Percentiles rank a stretch among this genome's conserved stretches.
Conservation (phyloP, 108 stramenopile species). For the Hondaea fermentalgiana region DNA sequence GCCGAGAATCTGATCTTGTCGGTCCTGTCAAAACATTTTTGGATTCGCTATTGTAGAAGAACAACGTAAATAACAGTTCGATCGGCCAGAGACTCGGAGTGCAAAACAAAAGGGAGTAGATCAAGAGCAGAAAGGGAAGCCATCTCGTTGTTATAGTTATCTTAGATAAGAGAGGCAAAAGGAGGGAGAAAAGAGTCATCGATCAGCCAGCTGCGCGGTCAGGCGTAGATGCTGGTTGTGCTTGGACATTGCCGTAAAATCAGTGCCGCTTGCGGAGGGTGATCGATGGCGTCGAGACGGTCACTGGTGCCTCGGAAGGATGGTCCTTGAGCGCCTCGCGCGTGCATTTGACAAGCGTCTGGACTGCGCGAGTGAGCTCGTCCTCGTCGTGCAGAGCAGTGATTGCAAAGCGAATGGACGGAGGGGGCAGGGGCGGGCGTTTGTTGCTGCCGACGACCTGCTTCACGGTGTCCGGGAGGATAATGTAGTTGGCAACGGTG, state of each 20-base stretch:
- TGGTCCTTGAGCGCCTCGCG: not conserved
- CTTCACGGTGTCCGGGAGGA: not conserved
- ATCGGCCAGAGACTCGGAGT: too few species aligned
- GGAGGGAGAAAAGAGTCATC: too few species aligned
- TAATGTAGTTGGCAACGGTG: not conserved
- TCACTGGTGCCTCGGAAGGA: not conserved
- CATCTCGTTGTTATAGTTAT: too few species aligned
- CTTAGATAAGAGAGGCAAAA: too few species aligned
- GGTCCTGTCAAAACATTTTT: not conserved
- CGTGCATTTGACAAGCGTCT: not conserved
- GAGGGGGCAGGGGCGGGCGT: not conserved
- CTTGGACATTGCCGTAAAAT: too few species aligned
- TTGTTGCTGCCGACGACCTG: not conserved
- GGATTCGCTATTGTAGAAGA: not conserved
- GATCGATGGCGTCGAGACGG: not conserved
- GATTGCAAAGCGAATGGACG: not conserved
- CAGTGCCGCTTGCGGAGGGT: not conserved
- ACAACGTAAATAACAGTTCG: not conserved
- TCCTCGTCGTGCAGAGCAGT: not conserved
- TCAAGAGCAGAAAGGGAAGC: too few species aligned
- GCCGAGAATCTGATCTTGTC: not conserved
- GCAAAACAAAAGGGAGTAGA: too few species aligned
- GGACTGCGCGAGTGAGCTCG: not conserved
- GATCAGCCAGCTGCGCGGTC: too few species aligned
- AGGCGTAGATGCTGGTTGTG: too few species aligned